A percentile compares a stretch with the other conserved stretches of the same genome.
These are phyloP conservation scores for Ceriops decandra DNA, from an alignment of 345 rosid species.

Conservation along the genomic window DNA sequence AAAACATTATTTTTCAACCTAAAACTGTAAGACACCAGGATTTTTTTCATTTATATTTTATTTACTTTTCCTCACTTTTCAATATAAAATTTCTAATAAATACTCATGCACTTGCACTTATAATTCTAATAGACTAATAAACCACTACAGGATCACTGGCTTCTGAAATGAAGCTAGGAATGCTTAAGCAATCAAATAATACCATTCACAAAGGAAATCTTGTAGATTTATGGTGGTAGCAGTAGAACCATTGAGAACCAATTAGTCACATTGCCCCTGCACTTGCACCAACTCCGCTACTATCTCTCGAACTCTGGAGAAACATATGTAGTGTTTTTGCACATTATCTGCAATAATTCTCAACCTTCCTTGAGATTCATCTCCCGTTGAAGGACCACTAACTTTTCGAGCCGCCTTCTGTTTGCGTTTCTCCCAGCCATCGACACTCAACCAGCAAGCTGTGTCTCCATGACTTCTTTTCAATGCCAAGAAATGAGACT, in stretches of 20 bases:
- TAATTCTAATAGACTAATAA: too few species aligned
- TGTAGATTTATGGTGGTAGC: neutral
- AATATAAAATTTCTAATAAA: too few species aligned
- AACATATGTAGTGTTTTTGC: constrained; percentile 58
- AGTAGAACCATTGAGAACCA: neutral
- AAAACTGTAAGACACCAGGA: too few species aligned
- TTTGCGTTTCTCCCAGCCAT: constrained; percentile 94
- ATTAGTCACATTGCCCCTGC: constrained; percentile 22
- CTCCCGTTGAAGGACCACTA: constrained; percentile 45
- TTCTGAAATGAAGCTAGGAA: neutral
- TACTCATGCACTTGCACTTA: too few species aligned
- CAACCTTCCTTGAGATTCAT: constrained; percentile 65
- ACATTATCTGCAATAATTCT: constrained; percentile 73
- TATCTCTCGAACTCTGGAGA: constrained; percentile 74
- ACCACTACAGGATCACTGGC: neutral
- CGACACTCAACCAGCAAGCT: constrained; percentile 74
- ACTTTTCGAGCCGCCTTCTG: constrained; percentile 69
- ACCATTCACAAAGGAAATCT: neutral
- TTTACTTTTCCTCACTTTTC: too few species aligned
- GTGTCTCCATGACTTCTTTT: constrained; percentile 99
- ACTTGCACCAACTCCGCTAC: constrained; percentile 33
- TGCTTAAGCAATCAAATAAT: neutral
- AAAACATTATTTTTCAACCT: too few species aligned
- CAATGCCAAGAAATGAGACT: constrained; percentile 75
- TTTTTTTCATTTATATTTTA: too few species aligned